Conservation (phyloP, 2,329 filamentous ascomycete species). For the Penicillium italicum region DNA sequence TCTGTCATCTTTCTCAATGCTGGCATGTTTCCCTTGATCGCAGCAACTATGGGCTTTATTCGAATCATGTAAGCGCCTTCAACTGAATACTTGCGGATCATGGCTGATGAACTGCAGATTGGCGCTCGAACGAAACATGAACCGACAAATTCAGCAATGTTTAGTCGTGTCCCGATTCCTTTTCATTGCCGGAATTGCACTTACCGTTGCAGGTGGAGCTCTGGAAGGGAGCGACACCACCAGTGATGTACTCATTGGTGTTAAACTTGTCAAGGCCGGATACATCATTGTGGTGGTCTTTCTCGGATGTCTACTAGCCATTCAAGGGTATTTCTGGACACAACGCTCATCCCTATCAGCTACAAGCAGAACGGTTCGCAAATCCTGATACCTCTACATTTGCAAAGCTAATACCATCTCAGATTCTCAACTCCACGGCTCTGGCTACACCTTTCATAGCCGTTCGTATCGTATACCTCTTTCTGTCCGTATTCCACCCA, state of each 20-base stretch:
- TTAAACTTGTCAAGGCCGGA: constrained; percentile 20
- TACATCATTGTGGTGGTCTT: constrained; percentile 22
- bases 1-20: constrained; percentile 21
- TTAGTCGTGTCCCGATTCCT: constrained; percentile 16
- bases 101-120: constrained; percentile 1
- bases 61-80: constrained; percentile 20
- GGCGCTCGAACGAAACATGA: constrained; percentile 1
- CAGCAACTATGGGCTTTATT: constrained; percentile 23
- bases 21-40: constrained; percentile 25
- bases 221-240: constrained; percentile 18
- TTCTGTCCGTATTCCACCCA: constrained; percentile 20
- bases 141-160: constrained; percentile 3
- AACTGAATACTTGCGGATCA: background rate
- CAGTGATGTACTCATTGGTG: constrained; percentile 10
- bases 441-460: constrained; percentile 23
- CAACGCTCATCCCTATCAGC: constrained; percentile 5
- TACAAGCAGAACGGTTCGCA: constrained; percentile 15
- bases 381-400: background rate
- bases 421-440: constrained; percentile 17
- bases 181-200: constrained; percentile 17
- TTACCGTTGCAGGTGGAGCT: constrained; percentile 20
- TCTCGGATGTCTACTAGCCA: constrained; percentile 13
- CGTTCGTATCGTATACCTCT: constrained; percentile 22
- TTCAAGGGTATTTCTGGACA: constrained; percentile 23
- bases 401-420: background rate